Evolutionary conservation across 768 basidiomycete species (phyloP).

Genomic region (Boletus coccyginus): DNA sequence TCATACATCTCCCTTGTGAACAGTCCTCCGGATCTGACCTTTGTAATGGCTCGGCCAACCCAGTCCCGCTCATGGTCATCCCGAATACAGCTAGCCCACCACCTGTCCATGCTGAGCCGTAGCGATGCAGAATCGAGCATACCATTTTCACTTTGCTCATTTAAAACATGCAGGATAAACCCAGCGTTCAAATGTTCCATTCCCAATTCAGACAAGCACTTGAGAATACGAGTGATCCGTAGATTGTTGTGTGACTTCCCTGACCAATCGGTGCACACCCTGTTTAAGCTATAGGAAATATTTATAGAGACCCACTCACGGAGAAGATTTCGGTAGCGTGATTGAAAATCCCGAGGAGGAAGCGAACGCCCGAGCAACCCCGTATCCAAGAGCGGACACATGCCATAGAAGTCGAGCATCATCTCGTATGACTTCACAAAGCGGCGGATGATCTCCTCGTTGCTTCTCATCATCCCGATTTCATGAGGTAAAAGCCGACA

Average conservation of each 20-base stretch:
- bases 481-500: constrained; percentile 70
- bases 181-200: constrained; percentile 62
- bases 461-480: constrained; percentile 51
- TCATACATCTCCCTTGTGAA: constrained; percentile 63
- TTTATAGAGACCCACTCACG: constrained; percentile 43
- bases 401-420: constrained; percentile 82
- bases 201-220: constrained; percentile 70
- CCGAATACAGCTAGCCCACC: constrained; percentile 76
- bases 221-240: constrained; percentile 73
- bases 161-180: constrained; percentile 66
- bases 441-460: constrained; percentile 46
- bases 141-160: constrained; percentile 61
- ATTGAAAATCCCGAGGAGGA: constrained; percentile 47
- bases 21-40: constrained; percentile 44
- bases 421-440: constrained; percentile 60
- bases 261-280: constrained; percentile 23
- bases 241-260: constrained; percentile 74
- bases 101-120: constrained; percentile 65
- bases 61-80: constrained; percentile 56
- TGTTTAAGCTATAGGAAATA: not conserved
- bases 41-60: constrained; percentile 48
- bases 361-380: constrained; percentile 56
- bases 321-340: constrained; percentile 62
- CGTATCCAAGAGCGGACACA: constrained; percentile 57
- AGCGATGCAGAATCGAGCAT: constrained; percentile 50